Evolutionary conservation across 768 basidiomycete genomes (phyloP).

Genomic region (Boletus rubropictus): DNA sequence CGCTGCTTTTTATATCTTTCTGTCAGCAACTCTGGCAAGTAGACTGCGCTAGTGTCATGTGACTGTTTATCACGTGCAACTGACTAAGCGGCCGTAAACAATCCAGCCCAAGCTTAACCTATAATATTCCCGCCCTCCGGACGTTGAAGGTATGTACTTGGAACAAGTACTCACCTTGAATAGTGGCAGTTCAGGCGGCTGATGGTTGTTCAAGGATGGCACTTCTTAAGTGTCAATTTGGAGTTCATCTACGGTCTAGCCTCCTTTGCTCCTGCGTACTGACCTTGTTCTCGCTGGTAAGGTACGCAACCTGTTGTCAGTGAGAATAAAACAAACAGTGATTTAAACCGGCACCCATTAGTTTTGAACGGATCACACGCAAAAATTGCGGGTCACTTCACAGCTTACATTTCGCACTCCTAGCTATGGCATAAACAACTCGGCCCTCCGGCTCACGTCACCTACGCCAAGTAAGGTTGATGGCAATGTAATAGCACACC

Average conservation of each 20-base stretch:
- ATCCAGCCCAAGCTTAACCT: no score
- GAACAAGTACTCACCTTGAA: no score
- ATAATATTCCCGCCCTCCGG: no score
- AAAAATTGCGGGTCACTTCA: background rate
- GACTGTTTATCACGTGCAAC: conserved; percentile 10
- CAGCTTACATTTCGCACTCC: background rate
- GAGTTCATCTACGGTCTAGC: background rate
- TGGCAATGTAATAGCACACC: background rate
- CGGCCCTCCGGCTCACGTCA: background rate
- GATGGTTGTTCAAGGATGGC: background rate
- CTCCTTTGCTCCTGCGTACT: background rate
- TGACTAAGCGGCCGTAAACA: no score
- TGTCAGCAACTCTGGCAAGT: conserved; percentile 10
- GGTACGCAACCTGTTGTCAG: background rate
- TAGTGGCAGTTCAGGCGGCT: background rate
- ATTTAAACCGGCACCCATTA: background rate
- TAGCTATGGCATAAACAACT: background rate
- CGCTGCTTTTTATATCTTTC: conserved; percentile 15
- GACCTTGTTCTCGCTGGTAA: background rate
- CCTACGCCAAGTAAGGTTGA: background rate
- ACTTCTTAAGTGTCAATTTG: background rate
- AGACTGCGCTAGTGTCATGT: conserved; percentile 5
- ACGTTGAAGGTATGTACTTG: no score
- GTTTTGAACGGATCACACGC: background rate
- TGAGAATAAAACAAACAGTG: background rate